phyloP scores from a whole-genome alignment of 352 stramenopile species.

The Saprolegnia diclina region DNA sequence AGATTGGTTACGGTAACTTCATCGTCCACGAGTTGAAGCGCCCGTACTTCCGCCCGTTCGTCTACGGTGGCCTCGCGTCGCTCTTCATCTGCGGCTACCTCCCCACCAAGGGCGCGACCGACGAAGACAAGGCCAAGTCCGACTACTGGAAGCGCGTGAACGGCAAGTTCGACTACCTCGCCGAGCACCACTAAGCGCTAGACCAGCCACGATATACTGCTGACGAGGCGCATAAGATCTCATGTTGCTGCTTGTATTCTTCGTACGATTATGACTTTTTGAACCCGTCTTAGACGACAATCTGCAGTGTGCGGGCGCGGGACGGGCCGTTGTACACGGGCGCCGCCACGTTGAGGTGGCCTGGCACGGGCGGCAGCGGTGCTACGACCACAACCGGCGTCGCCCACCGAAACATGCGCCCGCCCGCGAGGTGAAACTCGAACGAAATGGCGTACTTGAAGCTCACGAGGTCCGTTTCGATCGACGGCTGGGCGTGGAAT shows the following conservation, averaged over 20 bases:
- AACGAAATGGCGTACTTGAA: conserved; percentile 60
- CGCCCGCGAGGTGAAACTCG: conserved; percentile 35
- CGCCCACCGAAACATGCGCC: neutral
- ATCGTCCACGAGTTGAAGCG: conserved; percentile 67
- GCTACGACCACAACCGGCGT: conserved; percentile 8
- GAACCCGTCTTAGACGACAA: neutral
- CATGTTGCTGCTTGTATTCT: neutral
- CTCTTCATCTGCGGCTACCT: conserved; percentile 81
- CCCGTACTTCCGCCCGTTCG: conserved; percentile 79
- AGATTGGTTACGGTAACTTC: conserved; percentile 70
- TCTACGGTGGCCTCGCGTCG: conserved; percentile 67
- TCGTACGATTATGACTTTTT: neutral
- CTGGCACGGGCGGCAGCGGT: conserved; percentile 4
- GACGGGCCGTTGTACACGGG: conserved; percentile 11
- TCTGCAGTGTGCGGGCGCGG: neutral
- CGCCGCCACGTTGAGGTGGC: conserved; percentile 18
- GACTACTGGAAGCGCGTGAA: conserved; percentile 85
- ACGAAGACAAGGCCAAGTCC: conserved; percentile 78
- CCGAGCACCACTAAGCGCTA: conserved; percentile 25
- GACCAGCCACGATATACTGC: neutral
- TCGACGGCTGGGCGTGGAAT: conserved; percentile 49
- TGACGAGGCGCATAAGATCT: too few species aligned
- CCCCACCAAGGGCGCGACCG: conserved; percentile 61
- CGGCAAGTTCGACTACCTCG: conserved; percentile 38
- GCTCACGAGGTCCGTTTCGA: conserved; percentile 52